Conservation (phyloP, 441 rosid genomes). For the Jatropha multifida region DNA sequence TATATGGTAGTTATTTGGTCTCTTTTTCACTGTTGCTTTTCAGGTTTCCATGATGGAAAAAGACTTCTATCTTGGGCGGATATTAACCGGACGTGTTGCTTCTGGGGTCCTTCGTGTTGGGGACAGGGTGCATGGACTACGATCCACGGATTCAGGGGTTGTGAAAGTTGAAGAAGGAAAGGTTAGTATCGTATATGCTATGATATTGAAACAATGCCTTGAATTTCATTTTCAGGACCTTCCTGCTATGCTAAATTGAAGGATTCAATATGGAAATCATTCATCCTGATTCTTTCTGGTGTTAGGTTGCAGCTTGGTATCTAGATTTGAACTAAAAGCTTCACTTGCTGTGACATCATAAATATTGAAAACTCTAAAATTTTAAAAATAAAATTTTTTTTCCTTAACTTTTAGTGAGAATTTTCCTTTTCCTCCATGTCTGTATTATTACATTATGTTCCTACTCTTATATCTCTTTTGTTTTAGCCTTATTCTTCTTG, state of each 20-base stretch:
- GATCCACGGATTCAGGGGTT: slow-evolving; percentile 55
- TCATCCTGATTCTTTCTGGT: neutral
- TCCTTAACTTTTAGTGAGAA: too few relatives aligned
- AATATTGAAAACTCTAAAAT: neutral
- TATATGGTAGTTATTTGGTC: neutral
- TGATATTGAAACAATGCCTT: neutral
- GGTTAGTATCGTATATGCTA: slow-evolving; percentile 43
- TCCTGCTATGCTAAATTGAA: neutral
- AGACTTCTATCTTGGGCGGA: slow-evolving; percentile 86
- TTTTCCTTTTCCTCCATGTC: neutral
- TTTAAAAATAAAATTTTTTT: neutral
- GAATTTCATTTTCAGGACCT: slow-evolving; percentile 7
- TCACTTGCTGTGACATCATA: neutral
- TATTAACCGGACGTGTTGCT: slow-evolving; percentile 84
- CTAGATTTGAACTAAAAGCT: slow-evolving; percentile 3
- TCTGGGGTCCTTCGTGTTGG: slow-evolving; percentile 78
- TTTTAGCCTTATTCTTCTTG: neutral
- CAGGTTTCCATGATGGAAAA: slow-evolving; percentile 99
- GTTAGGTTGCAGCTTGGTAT: neutral
- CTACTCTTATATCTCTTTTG: neutral
- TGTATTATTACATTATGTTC: neutral
- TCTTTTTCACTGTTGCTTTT: slow-evolving; percentile 18
- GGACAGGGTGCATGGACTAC: slow-evolving; percentile 80
- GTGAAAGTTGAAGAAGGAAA: slow-evolving; percentile 95
- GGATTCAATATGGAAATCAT: neutral